Evolutionary conservation across 495 filamentous ascomycete species (phyloP).

Genomic region (Aspergillus funiculosus): DNA sequence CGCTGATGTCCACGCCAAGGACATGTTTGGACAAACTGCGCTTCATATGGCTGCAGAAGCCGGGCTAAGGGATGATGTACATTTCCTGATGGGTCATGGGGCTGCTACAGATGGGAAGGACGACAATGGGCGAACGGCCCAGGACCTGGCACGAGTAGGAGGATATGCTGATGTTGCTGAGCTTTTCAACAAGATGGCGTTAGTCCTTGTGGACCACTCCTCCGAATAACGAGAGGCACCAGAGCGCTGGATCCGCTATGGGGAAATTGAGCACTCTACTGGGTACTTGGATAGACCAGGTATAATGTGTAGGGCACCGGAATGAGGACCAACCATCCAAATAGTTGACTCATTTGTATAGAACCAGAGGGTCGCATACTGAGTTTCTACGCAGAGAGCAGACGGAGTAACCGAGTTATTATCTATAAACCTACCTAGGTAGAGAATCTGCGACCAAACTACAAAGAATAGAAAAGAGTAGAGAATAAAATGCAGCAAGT

Average conservation of each 20-base stretch:
- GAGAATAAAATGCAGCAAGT: no score
- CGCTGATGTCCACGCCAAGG: slow-evolving; percentile 21
- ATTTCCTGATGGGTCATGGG: slow-evolving; percentile 25
- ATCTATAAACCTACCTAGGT: no score
- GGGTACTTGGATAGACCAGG: no score
- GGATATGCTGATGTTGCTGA: slow-evolving; percentile 13
- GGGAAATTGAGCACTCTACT: neutral
- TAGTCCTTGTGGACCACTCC: slow-evolving; percentile 12
- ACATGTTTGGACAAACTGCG: slow-evolving; percentile 30
- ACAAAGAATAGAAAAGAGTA: no score
- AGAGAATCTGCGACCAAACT: no score
- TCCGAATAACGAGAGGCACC: slow-evolving; percentile 2
- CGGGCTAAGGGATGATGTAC: slow-evolving; percentile 21
- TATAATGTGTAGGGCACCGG: neutral
- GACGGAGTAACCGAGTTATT: no score
- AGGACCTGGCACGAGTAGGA: slow-evolving; percentile 12
- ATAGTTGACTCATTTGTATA: no score
- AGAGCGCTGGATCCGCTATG: no score
- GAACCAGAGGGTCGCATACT: no score
- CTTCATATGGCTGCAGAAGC: slow-evolving; percentile 28
- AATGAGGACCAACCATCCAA: neutral
- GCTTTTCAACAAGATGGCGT: slow-evolving; percentile 17
- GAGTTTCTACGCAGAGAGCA: no score
- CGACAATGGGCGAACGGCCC: slow-evolving; percentile 25
- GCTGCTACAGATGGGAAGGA: slow-evolving; percentile 17